Evolutionary conservation across 78 protist genomes (phyloP).

Genomic region (Pelomyxa schiedti): DNA sequence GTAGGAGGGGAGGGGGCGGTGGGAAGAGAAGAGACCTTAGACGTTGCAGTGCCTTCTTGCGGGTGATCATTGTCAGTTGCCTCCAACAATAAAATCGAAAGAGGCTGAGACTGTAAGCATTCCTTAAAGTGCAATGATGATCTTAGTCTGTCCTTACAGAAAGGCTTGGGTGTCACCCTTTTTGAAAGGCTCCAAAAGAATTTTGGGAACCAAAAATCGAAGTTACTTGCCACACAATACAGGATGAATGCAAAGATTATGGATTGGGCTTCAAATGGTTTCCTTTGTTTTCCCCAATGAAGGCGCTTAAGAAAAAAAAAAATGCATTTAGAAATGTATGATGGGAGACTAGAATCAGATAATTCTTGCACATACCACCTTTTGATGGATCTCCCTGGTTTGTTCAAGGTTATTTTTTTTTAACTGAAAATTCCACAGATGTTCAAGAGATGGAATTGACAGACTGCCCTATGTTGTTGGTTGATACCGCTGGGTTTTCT

Average conservation of each 20-base stretch:
- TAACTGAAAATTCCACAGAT: neutral
- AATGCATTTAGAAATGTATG: conserved; percentile 42
- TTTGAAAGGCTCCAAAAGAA: conserved; percentile 54
- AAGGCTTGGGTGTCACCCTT: conserved; percentile 42
- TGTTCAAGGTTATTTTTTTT: neutral
- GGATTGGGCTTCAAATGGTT: conserved; percentile 37
- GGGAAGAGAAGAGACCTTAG: too few relatives aligned
- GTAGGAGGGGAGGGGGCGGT: neutral
- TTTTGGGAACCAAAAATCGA: conserved; percentile 21
- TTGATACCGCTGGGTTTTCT: conserved; percentile 43
- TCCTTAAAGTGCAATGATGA: neutral
- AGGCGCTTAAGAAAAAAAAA: neutral
- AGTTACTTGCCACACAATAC: conserved; percentile 60
- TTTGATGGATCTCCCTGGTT: conserved; percentile 16
- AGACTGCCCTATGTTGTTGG: too few relatives aligned
- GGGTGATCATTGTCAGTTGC: conserved; percentile 77
- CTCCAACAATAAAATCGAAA: conserved; percentile 68
- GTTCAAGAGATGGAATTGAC: too few relatives aligned
- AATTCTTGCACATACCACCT: conserved; percentile 44
- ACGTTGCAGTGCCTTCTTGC: conserved; percentile 38
- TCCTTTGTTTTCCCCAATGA: neutral
- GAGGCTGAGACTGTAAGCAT: conserved; percentile 40
- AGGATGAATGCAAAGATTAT: conserved; percentile 71
- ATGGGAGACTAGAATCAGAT: conserved; percentile 47
- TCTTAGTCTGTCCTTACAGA: neutral